These are phyloP conservation scores for Ogataea chonburiensis DNA, from an alignment of 805 yeast genomes.

Conservation along the genomic window DNA sequence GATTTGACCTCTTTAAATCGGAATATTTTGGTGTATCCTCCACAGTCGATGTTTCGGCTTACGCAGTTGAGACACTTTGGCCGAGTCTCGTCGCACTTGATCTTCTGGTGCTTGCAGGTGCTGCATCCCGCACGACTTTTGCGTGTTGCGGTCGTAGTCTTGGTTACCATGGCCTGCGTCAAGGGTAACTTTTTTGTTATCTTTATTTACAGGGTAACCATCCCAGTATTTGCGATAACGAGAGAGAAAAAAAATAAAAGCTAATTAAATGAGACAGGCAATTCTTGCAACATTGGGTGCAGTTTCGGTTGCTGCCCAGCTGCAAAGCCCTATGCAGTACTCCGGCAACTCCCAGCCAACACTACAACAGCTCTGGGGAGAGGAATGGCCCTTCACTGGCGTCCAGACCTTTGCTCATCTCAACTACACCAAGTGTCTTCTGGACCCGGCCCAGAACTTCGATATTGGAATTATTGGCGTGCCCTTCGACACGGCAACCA, in stretches of 20 bases:
- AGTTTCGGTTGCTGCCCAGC: not conserved
- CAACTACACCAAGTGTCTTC: slow-evolving; percentile 56
- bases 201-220: too few species aligned
- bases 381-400: slow-evolving; percentile 70
- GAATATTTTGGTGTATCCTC: slow-evolving; percentile 20
- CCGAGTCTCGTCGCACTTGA: slow-evolving; percentile 44
- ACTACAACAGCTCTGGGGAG: slow-evolving; percentile 67
- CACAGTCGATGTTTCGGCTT: slow-evolving; percentile 25
- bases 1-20: slow-evolving; percentile 15
- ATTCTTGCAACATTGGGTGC: not conserved
- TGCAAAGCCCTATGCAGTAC: too few species aligned
- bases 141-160: not conserved
- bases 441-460: slow-evolving; percentile 43
- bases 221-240: too few species aligned
- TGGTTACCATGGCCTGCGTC: too few species aligned
- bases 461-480: slow-evolving; percentile 56
- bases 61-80: slow-evolving; percentile 40
- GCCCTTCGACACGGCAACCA: slow-evolving; percentile 14
- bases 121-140: slow-evolving; percentile 35
- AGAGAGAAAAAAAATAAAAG: too few species aligned
- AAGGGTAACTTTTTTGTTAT: too few species aligned
- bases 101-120: slow-evolving; percentile 40
- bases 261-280: too few species aligned
- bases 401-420: slow-evolving; percentile 74
- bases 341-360: slow-evolving; percentile 28